Base-by-base conservation (phyloP, 2,329 filamentous ascomycete genomes). In the Penicillium olsonii region DNA sequence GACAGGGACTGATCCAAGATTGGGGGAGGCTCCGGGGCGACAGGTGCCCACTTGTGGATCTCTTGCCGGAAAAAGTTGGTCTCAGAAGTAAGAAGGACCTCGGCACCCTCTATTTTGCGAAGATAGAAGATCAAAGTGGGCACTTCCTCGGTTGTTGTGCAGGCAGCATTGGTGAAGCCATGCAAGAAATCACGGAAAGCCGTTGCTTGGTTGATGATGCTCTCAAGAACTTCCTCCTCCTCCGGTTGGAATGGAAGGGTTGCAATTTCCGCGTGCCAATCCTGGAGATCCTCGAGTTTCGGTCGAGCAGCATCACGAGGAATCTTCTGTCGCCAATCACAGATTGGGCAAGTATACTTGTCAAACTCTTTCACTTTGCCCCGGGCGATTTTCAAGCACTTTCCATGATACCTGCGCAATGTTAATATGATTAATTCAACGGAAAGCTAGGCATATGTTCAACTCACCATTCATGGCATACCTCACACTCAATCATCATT, bases 401-500 rank as follows among this genome's bases (percentile, higher is more conserved):
- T 97, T 52, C 94, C 92, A 64, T 99, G 94, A 66, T 99, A 99
- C 88, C 88, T 92, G 53, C 8, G 20, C 41, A 6, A 34, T 44
- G 48, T 75, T 63, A 75, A 61, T 42, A n/a, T n/a, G n/a, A n/a
- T 31, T 29, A 27, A 49, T 34, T 37, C 37, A 40, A 12, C 15
- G 15, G 14, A 19, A 20, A 52, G 3, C 18, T 3, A 9, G 26
- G 22, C 11, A 17, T 7, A 7, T 42, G 5, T 41, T 33, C 22
- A 17, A 77, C 85, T 77, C 70, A 92, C 94, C 94, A 99, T 75
- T 99, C 94, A 65, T 96, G 92, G 71, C 94, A 99, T 33, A 96
- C 79, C 68, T 97, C 94, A 68, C 94, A 99, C 72, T 99, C 94
- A 62, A 99, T 97, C 94, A 99, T 99, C 87, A 97, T 95, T 43